Conservation (phyloP, 2,329 filamentous ascomycete species). For the Reticulascus tulasneorum region DNA sequence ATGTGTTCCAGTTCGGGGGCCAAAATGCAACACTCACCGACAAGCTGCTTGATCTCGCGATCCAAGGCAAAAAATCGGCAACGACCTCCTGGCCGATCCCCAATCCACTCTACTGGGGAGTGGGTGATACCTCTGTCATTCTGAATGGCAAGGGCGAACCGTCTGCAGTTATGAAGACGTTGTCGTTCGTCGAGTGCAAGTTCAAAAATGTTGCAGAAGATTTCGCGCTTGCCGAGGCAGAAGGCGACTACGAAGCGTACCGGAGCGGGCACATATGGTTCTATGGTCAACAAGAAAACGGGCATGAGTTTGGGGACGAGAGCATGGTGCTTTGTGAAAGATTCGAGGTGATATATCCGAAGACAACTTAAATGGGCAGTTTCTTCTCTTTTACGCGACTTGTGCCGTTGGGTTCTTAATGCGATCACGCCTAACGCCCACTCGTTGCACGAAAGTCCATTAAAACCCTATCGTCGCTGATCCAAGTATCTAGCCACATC, state of each 20-base stretch:
- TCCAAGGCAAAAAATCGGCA: neutral
- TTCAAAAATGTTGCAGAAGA: neutral
- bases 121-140: neutral
- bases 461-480: too few species aligned
- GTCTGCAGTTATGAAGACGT: neutral
- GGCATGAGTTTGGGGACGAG: neutral
- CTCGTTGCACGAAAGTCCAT: too few species aligned
- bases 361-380: too few species aligned
- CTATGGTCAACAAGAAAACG: neutral
- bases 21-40: neutral
- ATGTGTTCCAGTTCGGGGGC: neutral
- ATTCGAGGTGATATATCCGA: neutral
- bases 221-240: neutral
- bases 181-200: neutral
- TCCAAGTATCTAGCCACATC: too few species aligned
- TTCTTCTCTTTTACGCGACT: too few species aligned
- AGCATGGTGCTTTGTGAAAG: neutral
- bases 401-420: too few species aligned
- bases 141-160: constrained; percentile 1
- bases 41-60: neutral
- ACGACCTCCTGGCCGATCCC: neutral
- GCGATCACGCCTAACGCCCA: too few species aligned
- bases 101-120: neutral
- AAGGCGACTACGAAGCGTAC: neutral
- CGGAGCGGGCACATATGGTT: neutral